Conservation (phyloP, 139 green algal species). For the Ettlia oleoabundans region DNA sequence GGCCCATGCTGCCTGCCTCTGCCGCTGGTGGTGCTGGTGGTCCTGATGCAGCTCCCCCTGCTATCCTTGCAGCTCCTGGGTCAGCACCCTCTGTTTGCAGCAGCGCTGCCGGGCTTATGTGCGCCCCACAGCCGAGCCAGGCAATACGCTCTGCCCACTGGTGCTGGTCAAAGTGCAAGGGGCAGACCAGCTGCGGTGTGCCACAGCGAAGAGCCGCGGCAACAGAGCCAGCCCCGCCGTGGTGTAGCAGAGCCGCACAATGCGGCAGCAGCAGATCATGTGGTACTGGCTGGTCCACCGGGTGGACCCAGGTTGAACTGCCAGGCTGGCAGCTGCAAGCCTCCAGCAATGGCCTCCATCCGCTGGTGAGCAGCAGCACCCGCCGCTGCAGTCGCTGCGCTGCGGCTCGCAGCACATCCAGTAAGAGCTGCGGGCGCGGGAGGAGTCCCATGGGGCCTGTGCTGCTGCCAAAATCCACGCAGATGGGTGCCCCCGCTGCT, state of each 20-base stretch:
- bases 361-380: slow-evolving; percentile 53
- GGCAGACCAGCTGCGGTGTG: slow-evolving; percentile 56
- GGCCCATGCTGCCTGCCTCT: neutral
- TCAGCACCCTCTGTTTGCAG: neutral
- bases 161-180: slow-evolving; percentile 76
- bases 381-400: slow-evolving; percentile 12
- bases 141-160: slow-evolving; percentile 45
- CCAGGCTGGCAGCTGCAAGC: neutral
- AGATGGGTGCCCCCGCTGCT: slow-evolving; percentile 4
- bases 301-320: slow-evolving; percentile 9
- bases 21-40: neutral
- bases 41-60: neutral
- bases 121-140: slow-evolving; percentile 21
- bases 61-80: no score
- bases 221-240: slow-evolving; percentile 60
- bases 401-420: slow-evolving; percentile 44
- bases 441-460: slow-evolving; percentile 69
- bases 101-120: neutral
- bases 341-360: slow-evolving; percentile 19
- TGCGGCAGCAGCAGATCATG: slow-evolving; percentile 62
- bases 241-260: slow-evolving; percentile 60
- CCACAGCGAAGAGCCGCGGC: slow-evolving; percentile 48
- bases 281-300: slow-evolving; percentile 25
- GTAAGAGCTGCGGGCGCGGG: slow-evolving; percentile 30
- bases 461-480: slow-evolving; percentile 67